Percentiles rank a stretch among this genome's conserved stretches.
Conservation (phyloP, 2,329 filamentous ascomycete species). For the Beauveria sp. region DNA sequence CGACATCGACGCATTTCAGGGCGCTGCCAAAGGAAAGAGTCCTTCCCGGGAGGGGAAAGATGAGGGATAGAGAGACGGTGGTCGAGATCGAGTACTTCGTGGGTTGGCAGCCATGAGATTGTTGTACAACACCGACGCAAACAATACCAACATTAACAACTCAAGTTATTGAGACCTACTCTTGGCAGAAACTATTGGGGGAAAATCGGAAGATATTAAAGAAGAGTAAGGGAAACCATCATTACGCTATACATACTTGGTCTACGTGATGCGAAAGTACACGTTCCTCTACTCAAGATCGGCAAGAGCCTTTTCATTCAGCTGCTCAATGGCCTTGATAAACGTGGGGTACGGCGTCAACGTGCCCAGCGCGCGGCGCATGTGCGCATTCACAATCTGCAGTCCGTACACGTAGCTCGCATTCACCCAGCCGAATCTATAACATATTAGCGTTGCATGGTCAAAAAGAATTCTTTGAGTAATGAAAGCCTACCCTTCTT, state of each 20-base stretch:
- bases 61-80: not conserved
- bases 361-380: conserved; percentile 80
- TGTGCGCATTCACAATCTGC: conserved; percentile 80
- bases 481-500: conserved; percentile 70
- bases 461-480: not conserved
- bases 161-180: no score
- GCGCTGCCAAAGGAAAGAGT: not conserved
- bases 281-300: conserved; percentile 25
- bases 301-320: conserved; percentile 45
- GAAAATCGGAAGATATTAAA: not conserved
- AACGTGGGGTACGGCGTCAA: conserved; percentile 83
- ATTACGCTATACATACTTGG: conserved; percentile 6
- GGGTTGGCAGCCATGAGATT: no score
- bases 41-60: not conserved
- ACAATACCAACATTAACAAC: not conserved
- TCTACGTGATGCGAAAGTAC: not conserved
- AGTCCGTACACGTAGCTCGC: conserved; percentile 94
- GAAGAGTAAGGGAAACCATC: not conserved
- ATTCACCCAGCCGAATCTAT: conserved; percentile 96
- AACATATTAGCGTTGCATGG: not conserved
- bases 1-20: not conserved
- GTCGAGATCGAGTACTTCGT: not conserved
- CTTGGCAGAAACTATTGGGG: not conserved
- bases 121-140: not conserved
- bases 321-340: conserved; percentile 55